Evolutionary conservation across 345 rosid species (phyloP), one percentile per base, ranked within the genome.

Genomic region (Heritiera littoralis): DNA sequence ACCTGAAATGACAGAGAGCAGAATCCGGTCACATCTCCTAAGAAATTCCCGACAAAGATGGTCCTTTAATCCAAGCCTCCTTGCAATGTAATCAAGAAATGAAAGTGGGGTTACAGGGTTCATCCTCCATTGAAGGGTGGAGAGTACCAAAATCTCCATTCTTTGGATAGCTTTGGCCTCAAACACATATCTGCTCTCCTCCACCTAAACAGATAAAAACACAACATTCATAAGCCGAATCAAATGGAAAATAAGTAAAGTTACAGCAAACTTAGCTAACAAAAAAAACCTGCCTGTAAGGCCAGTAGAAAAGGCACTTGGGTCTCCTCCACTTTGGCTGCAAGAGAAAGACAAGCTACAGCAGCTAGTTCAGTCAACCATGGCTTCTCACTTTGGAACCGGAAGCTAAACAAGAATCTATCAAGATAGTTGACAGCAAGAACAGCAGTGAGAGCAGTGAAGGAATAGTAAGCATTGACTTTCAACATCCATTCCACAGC

Each of bases 121-220:
- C 93, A 92, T 91, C 88, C 84, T 87, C 97, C 97, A 92, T 59
- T 82, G 73, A 12, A 92, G 97, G n/a, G 93, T 76, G 9, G 97
- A 88, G 23, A 92, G 90, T 60, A 92, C 88, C 78, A 91, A 68
- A 73, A 92, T 80, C 88, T 92, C 97, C 97, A 89, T 92, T 71
- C 81, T 88, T 83, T 88, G 89, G 69, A 89, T 86, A 51, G 88
- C 80, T 79, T 88, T 88, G 69, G 91, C 88, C 82, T 92, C 92
- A 77, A 92, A 92, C 64, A 89, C n/a, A 61, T 81, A 88, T 80
- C 66, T 84, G 67, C 86, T 77, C 14, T 87, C 95, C 83, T 83
- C 93, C 78, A 86, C 93, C 97, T 92, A 45, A 18, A 86, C 76
- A 76, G 51, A 63, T 54, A 75, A 55, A 69, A 68, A n/a, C 71